Base-by-base conservation (phyloP, 208 protist species). In the Trypanosomatidae sp. region DNA sequence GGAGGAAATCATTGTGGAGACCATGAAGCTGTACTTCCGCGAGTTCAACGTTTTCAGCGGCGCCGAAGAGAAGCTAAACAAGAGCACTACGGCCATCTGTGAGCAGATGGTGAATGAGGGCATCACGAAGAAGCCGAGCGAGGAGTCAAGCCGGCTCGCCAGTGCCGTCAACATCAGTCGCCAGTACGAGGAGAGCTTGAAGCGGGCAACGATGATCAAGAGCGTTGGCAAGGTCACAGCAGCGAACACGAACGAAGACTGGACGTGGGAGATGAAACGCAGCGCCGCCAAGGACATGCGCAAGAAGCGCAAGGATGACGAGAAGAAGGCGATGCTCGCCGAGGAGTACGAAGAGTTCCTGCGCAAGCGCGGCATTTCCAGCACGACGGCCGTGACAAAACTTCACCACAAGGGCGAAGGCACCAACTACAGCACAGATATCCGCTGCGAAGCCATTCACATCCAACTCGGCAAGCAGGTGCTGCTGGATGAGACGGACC, bases 321-420 rank as follows among this genome's bases (percentile, higher is more conserved):
- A 97, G 77, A 95, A 96, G 82, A 93, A 92, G 79, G 85, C 91
- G 19, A 92, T 94, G 80, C 73, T 97, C 30, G 83, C 77, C 5
- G 93, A 95, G 82, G 91, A 95, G 73, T 97, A 95, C 74, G 91
- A 96, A 66, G 93, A 94, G 74, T 97, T 96, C 76, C 82, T 97
- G 62, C 84, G 84, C 70, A 88, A 91, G 74, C 89, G 93, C 49
- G 93, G 93, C 44, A 90, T 97, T 62, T 81, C 86, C 12, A 95
- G 84, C 76, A 74, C 86, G 30, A 74, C 87, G 13, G 80, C 90
- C 15, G 88, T 97, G 62, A 93, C 88, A 44, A 97, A 97, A 79
- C 76, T 97, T 66, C 92, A 97, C 71, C 76, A 95, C 82, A 94
- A 93, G 70, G 84, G 81, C 69, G 90, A 95, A 28, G 91, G 86